These are phyloP conservation scores for Neurospora sp. DNA, from an alignment of 495 filamentous ascomycete species.

Conservation along the genomic window DNA sequence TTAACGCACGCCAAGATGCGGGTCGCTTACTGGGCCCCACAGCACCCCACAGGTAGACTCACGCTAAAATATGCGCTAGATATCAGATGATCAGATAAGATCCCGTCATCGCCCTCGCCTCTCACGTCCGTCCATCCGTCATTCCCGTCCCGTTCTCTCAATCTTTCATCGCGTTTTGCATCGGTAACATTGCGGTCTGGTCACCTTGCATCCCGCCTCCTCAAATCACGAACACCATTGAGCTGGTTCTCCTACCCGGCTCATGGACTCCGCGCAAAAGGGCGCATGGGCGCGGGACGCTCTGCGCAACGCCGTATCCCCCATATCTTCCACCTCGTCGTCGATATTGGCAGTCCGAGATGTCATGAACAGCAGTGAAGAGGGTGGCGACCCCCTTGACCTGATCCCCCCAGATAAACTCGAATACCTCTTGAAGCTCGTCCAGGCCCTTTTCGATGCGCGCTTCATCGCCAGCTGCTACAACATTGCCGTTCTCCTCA, in stretches of 20 bases:
- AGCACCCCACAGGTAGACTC: not conserved
- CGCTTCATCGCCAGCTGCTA: conserved; percentile 25
- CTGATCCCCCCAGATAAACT: conserved; percentile 19
- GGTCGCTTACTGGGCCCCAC: not conserved
- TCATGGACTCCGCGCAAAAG: not conserved
- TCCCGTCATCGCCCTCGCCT: not conserved
- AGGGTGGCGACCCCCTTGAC: not conserved
- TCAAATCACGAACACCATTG: not conserved
- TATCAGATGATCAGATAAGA: conserved; percentile 14
- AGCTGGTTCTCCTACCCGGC: not conserved
- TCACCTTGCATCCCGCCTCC: not conserved
- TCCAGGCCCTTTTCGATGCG: conserved; percentile 21
- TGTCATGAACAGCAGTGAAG: not conserved
- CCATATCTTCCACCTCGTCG: not conserved
- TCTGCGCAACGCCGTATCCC: not conserved
- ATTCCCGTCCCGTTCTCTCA: not conserved
- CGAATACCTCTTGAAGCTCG: conserved; percentile 22
- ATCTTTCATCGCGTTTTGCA: not conserved
- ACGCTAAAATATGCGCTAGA: not conserved
- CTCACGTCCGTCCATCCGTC: not conserved
- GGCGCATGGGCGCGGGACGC: not conserved
- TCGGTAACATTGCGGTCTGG: not conserved
- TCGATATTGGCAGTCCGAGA: not conserved
- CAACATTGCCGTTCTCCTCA: conserved; percentile 22
- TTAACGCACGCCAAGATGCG: not conserved